Conservation (phyloP, 2,329 filamentous ascomycete genomes). For the Emmonsiellopsis sp. region DNA sequence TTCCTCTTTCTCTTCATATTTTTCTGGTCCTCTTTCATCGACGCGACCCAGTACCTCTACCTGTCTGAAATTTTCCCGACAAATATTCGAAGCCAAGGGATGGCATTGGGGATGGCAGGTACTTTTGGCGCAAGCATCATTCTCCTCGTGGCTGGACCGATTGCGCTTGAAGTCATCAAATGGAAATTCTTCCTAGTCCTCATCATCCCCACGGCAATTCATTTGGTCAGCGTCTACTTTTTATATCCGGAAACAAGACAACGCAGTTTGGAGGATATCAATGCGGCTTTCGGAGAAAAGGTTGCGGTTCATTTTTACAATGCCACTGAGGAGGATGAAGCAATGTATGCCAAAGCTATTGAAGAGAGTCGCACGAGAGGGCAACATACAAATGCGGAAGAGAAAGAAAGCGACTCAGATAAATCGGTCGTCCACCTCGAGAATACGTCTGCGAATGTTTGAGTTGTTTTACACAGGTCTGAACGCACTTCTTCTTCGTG, state of each 20-base stretch:
- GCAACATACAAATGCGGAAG: neutral
- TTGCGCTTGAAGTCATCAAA: constrained; percentile 22
- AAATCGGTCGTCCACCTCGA: constrained; percentile 4
- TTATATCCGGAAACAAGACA: constrained; percentile 30
- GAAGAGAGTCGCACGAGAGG: neutral
- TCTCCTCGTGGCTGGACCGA: constrained; percentile 23
- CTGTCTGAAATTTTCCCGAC: constrained; percentile 34
- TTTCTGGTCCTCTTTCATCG: constrained; percentile 33
- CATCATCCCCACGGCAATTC: constrained; percentile 23
- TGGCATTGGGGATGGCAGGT: constrained; percentile 26
- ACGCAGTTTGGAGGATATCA: constrained; percentile 27
- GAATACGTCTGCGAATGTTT: neutral
- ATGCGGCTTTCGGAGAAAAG: constrained; percentile 25
- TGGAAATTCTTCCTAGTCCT: constrained; percentile 33
- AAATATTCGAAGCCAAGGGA: constrained; percentile 28
- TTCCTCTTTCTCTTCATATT: constrained; percentile 33
- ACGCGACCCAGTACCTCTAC: constrained; percentile 36
- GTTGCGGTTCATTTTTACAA: constrained; percentile 19
- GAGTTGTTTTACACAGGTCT: neutral
- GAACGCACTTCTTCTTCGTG: too few relatives aligned
- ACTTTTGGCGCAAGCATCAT: constrained; percentile 29
- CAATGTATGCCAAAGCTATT: constrained; percentile 13
- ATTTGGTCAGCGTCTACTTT: constrained; percentile 24
- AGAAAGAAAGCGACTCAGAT: neutral
- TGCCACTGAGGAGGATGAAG: constrained; percentile 19